These are phyloP conservation scores for Cryptosporidium canis DNA, from an alignment of 169 alveolate genomes.

Conservation along the genomic window DNA sequence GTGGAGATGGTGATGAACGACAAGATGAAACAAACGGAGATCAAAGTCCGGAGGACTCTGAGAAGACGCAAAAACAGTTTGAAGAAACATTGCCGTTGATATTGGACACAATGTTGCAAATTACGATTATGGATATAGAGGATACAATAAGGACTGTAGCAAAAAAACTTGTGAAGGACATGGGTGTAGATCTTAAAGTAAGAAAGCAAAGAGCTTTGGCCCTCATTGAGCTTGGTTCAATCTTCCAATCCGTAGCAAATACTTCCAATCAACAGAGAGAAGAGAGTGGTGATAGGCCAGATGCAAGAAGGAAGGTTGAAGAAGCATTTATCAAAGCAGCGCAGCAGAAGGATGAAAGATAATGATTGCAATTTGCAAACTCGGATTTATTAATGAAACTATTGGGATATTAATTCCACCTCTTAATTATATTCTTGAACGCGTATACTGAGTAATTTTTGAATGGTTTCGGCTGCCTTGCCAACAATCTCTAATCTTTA, in stretches of 20 bases:
- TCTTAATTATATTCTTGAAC: not conserved
- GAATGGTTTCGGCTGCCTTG: conserved; percentile 33
- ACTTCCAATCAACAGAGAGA: conserved; percentile 45
- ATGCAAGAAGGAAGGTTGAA: conserved; percentile 68
- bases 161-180: conserved; percentile 86
- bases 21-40: conserved; percentile 74
- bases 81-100: conserved; percentile 87
- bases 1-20: conserved; percentile 72
- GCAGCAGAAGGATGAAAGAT: conserved; percentile 57
- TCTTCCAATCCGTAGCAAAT: conserved; percentile 83
- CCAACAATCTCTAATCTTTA: conserved; percentile 41
- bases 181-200: conserved; percentile 85
- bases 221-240: conserved; percentile 83
- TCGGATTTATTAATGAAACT: not conserved
- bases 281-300: conserved; percentile 66
- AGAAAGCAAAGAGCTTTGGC: conserved; percentile 89
- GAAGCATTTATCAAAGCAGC: conserved; percentile 70
- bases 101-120: conserved; percentile 87
- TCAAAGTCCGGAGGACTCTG: conserved; percentile 78
- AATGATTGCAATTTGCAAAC: not conserved
- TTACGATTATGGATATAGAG: conserved; percentile 88
- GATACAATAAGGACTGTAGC: conserved; percentile 86
- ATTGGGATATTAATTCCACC: not conserved
- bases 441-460: conserved; percentile 13
- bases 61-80: conserved; percentile 75